Evolutionary conservation across 2,329 filamentous ascomycete genomes (phyloP).

Genomic region (Trichoderma breve): DNA sequence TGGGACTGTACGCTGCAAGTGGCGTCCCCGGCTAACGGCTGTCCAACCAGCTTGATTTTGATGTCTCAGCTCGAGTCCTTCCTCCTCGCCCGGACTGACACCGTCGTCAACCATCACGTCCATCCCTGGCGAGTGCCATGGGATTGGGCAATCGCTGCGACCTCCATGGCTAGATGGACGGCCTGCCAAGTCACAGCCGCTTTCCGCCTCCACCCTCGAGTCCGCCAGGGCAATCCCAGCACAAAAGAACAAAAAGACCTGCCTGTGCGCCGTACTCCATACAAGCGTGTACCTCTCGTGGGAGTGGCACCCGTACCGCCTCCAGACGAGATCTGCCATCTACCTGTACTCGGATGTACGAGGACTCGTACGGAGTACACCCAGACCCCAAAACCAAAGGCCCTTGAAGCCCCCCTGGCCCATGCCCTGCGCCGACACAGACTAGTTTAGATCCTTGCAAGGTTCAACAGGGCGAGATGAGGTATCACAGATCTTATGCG

Average conservation of each 20-base stretch:
- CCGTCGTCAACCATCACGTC: neutral
- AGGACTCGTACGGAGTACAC: neutral
- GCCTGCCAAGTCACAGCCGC: neutral
- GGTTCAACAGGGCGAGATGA: constrained; percentile 39
- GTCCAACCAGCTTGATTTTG: constrained; percentile 19
- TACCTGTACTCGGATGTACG: neutral
- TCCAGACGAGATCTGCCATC: constrained; percentile 19
- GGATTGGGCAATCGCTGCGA: constrained; percentile 17
- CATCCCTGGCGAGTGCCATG: neutral
- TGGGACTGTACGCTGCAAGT: constrained; percentile 7
- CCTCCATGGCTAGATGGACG: neutral
- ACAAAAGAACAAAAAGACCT: neutral
- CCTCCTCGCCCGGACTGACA: neutral
- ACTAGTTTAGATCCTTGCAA: constrained; percentile 18
- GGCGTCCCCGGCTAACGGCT: constrained; percentile 16
- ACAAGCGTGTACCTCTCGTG: neutral
- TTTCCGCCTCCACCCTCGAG: neutral
- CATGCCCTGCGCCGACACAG: constrained; percentile 20
- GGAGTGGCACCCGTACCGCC: neutral
- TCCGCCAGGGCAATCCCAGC: neutral
- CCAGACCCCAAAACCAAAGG: neutral
- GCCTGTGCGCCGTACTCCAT: neutral
- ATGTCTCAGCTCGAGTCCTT: constrained; percentile 27
- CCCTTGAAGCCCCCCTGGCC: constrained; percentile 19
- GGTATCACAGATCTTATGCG: constrained; percentile 41